Conservation (phyloP, 768 basidiomycete genomes). For the Podaxis rugospora region DNA sequence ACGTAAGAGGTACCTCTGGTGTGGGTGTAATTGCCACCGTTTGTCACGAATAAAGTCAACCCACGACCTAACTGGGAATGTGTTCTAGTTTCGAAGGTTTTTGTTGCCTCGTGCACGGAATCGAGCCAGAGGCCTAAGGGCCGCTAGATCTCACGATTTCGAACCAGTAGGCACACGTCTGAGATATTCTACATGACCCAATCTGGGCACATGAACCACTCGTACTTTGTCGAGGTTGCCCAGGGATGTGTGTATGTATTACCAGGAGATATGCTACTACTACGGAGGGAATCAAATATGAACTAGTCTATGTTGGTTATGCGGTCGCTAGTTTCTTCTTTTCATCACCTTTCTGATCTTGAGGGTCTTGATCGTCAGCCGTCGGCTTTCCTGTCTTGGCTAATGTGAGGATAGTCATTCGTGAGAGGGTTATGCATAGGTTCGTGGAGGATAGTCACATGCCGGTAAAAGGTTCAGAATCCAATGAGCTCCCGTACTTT, state of each 20-base stretch:
- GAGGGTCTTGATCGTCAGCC: conserved; percentile 24
- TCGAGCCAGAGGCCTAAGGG: not conserved
- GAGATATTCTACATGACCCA: not conserved
- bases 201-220: not conserved
- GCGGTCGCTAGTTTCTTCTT: conserved; percentile 48
- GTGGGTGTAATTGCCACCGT: conserved; percentile 21
- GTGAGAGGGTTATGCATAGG: conserved; percentile 1
- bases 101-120: conserved; percentile 7
- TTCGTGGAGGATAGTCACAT: conserved; percentile 24
- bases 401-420: conserved; percentile 21
- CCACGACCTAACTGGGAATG: conserved; percentile 3
- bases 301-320: conserved; percentile 21
- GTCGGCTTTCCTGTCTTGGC: conserved; percentile 20
- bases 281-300: conserved; percentile 1
- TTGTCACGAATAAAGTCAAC: conserved; percentile 15
- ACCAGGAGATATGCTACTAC: conserved; percentile 4
- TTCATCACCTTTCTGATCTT: conserved; percentile 37
- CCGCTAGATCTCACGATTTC: conserved; percentile 6
- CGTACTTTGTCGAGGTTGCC: not conserved
- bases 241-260: conserved; percentile 9
- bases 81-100: conserved; percentile 7
- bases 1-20: conserved; percentile 10
- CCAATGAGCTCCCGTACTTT: conserved; percentile 66
- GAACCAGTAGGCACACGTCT: conserved; percentile 6
- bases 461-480: conserved; percentile 58